phyloP scores from a whole-genome alignment of 1,139 yeast species.

The Candida pseudoviswanathii region DNA sequence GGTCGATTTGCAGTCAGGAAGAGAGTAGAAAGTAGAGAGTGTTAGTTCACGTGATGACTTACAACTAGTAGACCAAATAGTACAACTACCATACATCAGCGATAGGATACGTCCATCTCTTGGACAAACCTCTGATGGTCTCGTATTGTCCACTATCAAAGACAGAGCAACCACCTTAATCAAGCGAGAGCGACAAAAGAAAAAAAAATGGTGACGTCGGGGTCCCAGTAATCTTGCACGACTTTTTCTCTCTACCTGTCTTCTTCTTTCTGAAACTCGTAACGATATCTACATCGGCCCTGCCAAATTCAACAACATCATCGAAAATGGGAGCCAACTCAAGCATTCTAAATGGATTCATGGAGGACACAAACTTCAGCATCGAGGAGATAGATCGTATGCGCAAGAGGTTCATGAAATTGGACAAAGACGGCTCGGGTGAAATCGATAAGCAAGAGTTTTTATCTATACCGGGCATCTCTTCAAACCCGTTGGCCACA shows the following conservation, averaged over 20 bases:
- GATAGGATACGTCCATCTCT: too few species aligned
- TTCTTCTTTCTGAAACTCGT: neutral
- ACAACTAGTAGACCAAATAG: neutral
- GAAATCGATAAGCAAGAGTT: conserved; percentile 90
- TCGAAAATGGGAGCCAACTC: conserved; percentile 63
- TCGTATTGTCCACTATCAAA: neutral
- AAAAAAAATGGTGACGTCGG: neutral
- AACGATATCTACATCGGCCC: too few species aligned
- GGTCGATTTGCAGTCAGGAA: neutral
- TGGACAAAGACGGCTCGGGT: conserved; percentile 92
- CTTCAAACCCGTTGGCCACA: conserved; percentile 84
- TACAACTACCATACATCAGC: neutral
- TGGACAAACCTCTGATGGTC: neutral
- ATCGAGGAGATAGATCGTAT: conserved; percentile 90
- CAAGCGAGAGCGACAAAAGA: neutral
- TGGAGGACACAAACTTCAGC: conserved; percentile 82
- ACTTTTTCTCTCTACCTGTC: neutral
- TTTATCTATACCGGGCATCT: conserved; percentile 88
- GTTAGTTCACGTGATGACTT: too few species aligned
- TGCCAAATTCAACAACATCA: neutral
- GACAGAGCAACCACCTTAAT: neutral
- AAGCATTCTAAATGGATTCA: conserved; percentile 63
- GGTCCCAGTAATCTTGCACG: neutral
- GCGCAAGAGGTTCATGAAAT: conserved; percentile 90
- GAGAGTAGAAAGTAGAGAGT: too few species aligned